A percentile compares a stretch with the other conserved stretches of the same genome.
Evolutionary conservation across 1,139 yeast genomes (phyloP).

Genomic region (Sugiyamaella grinbergsii): DNA sequence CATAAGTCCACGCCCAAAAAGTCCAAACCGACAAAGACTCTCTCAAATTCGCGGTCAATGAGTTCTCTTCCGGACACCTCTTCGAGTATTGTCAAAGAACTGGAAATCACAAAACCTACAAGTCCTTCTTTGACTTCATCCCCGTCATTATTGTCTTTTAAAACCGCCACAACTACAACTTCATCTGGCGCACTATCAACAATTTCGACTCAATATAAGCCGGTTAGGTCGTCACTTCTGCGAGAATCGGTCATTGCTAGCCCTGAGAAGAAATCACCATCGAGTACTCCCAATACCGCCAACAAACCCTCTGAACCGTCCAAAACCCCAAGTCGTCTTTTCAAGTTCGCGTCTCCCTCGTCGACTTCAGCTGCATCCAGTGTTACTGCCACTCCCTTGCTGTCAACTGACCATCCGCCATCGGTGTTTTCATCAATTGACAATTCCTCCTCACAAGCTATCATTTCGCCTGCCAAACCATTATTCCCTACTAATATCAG

Average conservation of each 20-base stretch:
- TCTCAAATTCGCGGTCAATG: neutral
- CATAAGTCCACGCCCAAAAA: conserved; percentile 26
- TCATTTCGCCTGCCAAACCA: conserved; percentile 27
- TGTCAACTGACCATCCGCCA: neutral
- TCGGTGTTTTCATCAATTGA: conserved; percentile 13
- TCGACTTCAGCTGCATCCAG: neutral
- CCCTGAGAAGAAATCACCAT: conserved; percentile 22
- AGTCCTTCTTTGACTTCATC: neutral
- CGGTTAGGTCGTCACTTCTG: conserved; percentile 34
- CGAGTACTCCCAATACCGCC: conserved; percentile 15
- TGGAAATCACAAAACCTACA: conserved; percentile 24
- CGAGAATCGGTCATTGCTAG: conserved; percentile 33
- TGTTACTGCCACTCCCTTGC: neutral
- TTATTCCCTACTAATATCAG: conserved; percentile 20
- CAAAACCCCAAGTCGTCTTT: conserved; percentile 16
- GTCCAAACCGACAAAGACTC: conserved; percentile 5
- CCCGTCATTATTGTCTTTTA: conserved; percentile 1
- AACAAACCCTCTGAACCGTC: conserved; percentile 20
- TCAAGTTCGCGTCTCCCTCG: conserved; percentile 10
- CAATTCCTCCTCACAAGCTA: conserved; percentile 4
- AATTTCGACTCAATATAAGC: conserved; percentile 33
- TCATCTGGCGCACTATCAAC: neutral
- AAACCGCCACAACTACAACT: neutral
- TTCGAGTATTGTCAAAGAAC: conserved; percentile 20
- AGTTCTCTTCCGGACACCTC: neutral